Conservation (phyloP, 1,284 basidiomycete species). For the Agroathelia rolfsii region DNA sequence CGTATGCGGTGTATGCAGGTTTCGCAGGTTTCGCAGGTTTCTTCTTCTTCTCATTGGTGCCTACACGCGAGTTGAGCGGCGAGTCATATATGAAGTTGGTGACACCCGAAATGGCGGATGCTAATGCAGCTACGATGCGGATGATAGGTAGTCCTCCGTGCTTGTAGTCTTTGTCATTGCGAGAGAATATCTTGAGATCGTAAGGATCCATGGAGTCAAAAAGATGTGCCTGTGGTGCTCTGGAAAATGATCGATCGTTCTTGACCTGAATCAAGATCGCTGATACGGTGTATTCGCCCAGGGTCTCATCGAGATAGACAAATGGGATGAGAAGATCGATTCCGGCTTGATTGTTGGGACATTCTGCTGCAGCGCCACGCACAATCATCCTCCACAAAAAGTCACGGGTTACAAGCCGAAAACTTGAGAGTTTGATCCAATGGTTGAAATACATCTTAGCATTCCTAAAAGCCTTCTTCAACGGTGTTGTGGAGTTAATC, state of each 20-base stretch:
- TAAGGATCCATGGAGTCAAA: conserved; percentile 16
- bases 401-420: conserved; percentile 11
- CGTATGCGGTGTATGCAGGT: conserved; percentile 11
- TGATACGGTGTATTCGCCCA: conserved; percentile 11
- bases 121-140: conserved; percentile 16
- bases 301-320: conserved; percentile 8
- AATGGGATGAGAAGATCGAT: conserved; percentile 19
- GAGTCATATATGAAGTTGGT: background rate
- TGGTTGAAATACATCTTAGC: conserved; percentile 21
- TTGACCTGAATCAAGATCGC: conserved; percentile 19
- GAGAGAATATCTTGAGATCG: conserved; percentile 11
- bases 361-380: conserved; percentile 19
- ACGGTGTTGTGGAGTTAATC: background rate
- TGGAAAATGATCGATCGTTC: too few relatives aligned
- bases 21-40: background rate
- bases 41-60: too few relatives aligned
- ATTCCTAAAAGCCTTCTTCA: conserved; percentile 12
- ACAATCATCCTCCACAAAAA: conserved; percentile 14
- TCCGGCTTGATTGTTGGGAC: conserved; percentile 13
- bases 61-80: too few relatives aligned
- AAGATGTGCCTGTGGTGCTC: too few relatives aligned
- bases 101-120: too few relatives aligned
- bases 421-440: conserved; percentile 17
- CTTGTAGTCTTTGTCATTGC: too few relatives aligned
- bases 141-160: conserved; percentile 13